A percentile compares a stretch with the other conserved stretches of the same genome.
phyloP scores from a whole-genome alignment of 2,329 filamentous ascomycete species.

The Pseudogymnoascus sp. region DNA sequence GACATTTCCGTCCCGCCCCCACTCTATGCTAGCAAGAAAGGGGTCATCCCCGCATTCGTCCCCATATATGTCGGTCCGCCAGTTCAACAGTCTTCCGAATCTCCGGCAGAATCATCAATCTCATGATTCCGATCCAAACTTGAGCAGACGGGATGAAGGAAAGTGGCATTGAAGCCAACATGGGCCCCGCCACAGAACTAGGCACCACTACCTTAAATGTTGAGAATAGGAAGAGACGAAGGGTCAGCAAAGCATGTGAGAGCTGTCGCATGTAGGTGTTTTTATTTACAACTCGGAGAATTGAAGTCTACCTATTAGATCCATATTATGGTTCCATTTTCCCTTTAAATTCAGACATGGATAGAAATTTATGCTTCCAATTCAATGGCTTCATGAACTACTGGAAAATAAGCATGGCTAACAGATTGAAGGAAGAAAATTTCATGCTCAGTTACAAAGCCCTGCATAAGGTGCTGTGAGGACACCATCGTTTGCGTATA shows the following conservation, averaged over 20 bases:
- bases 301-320: background rate
- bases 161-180: background rate
- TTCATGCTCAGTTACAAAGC: slow-evolving; percentile 2
- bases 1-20: background rate
- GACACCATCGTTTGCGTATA: background rate
- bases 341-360: background rate
- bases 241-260: slow-evolving; percentile 20
- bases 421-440: slow-evolving; percentile 2
- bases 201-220: background rate
- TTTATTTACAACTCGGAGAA: background rate
- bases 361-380: background rate
- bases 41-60: background rate
- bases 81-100: background rate
- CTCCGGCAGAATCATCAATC: background rate
- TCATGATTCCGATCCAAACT: background rate
- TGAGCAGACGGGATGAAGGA: background rate
- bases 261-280: slow-evolving; percentile 16
- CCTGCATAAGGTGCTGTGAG: slow-evolving; percentile 6
- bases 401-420: background rate
- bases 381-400: background rate
- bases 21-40: background rate
- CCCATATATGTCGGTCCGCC: background rate
- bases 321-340: background rate
- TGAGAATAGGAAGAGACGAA: slow-evolving; percentile 14
- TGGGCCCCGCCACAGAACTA: background rate